Base-by-base conservation (phyloP, 78 protist species). In the Cavenderia fasciculata region DNA sequence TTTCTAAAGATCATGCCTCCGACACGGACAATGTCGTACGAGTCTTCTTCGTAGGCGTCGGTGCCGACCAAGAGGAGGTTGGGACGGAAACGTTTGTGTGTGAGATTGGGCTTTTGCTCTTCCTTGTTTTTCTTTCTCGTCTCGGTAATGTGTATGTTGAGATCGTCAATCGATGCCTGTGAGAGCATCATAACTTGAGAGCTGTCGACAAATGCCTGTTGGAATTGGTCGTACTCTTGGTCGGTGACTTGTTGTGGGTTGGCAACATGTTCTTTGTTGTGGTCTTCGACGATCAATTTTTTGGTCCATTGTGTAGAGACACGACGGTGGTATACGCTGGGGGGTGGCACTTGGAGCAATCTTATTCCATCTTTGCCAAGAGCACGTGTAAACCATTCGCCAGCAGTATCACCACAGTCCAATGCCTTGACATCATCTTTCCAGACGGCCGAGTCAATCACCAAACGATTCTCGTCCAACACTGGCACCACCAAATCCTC, bases 41-140 rank as follows among this genome's bases (percentile, higher is more conserved):
- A 7, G 56, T 79, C 88, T 33, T 79, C 88, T 68, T 79, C 88
- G 21, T 47, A 79, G 25, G 88, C 76, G 10, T 6, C 62, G 18
- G 63, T 56, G n/a, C 76, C 74, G 14, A 47, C 52, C 4, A 82
- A 18, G 2, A 82, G 34, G 3, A 82, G 19, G 61, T 82, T 82
- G 14, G 90, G 78, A 51, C 90, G 61, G 57, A 33, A 82, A 29
- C 78, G 56, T 38, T 36, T 27, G 29, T 8, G 19, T 23, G 59
- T 29, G 25, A 68, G 11, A 33, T n/a, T 44, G 27, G 65, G 59
- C 73, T 68, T 66, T 43, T 25, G 8, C 41, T 51, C 10, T 56
- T 82, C 90, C 25, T 46, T 31, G 8, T 56, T 52, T 25, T 46
- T 11, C 4, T 25, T 12, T 16, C 90, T 12, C 16, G 69, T 68